A percentile compares a stretch with the other conserved stretches of the same genome.
phyloP scores from a whole-genome alignment of 768 basidiomycete genomes.

The Suillus clintonianus region DNA sequence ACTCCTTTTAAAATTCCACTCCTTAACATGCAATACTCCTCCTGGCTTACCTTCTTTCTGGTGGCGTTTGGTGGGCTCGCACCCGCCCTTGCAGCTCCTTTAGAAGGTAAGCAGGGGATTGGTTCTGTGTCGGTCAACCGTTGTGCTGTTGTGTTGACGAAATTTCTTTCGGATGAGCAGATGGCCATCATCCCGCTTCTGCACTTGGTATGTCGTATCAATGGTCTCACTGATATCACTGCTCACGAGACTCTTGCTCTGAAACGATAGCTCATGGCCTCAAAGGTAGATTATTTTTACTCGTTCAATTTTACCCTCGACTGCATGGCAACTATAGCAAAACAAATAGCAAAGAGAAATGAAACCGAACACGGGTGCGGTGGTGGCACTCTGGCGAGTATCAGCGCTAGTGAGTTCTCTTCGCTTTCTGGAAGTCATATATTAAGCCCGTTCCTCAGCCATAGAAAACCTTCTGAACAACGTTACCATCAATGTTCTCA shows the following conservation, averaged over 20 bases:
- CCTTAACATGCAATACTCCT: not conserved
- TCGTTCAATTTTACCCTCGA: not conserved
- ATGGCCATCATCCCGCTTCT: not conserved
- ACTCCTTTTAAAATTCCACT: not conserved
- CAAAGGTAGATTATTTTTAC: not conserved
- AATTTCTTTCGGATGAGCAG: not conserved
- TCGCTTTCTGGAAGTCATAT: not conserved
- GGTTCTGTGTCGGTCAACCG: not conserved
- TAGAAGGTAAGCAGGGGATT: not conserved
- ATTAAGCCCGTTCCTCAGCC: not conserved
- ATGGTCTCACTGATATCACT: no score
- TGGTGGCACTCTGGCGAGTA: not conserved
- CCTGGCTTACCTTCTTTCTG: not conserved
- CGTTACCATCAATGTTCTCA: not conserved
- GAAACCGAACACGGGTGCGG: not conserved
- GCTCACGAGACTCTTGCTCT: not conserved
- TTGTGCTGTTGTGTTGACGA: not conserved
- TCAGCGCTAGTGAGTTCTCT: not conserved
- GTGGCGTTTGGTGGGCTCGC: not conserved
- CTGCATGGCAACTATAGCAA: not conserved
- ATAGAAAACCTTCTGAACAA: not conserved
- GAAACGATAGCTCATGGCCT: not conserved
- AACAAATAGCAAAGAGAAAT: not conserved
- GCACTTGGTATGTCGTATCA: not conserved
- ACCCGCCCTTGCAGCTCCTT: not conserved